phyloP scores from a whole-genome alignment of 2,329 filamentous ascomycete genomes.

The Colletotrichum spaethianum region DNA sequence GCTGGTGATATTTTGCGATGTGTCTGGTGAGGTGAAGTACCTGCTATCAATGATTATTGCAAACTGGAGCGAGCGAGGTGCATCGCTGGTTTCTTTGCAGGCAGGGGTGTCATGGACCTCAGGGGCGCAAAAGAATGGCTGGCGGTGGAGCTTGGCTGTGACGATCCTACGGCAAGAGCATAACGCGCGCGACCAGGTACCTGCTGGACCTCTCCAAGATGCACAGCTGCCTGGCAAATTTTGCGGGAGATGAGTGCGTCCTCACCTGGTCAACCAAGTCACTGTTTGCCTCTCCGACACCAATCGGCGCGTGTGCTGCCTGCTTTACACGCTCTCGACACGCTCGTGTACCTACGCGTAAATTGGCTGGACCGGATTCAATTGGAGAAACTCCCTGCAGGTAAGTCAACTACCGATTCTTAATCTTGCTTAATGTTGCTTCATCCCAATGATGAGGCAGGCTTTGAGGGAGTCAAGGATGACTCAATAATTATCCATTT shows the following conservation, averaged over 20 bases:
- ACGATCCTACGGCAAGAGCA: conserved; percentile 17
- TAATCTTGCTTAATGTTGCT: neutral
- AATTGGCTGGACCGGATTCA: conserved; percentile 1
- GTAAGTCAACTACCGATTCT: neutral
- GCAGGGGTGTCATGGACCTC: conserved; percentile 34
- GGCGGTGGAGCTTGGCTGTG: conserved; percentile 42
- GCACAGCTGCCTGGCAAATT: conserved; percentile 27
- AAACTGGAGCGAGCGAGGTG: conserved; percentile 47
- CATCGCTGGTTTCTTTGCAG: conserved; percentile 24
- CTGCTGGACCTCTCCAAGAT: neutral
- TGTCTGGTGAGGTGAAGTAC: neutral
- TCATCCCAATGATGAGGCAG: neutral
- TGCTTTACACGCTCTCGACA: conserved; percentile 34
- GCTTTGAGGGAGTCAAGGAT: neutral
- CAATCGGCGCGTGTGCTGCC: conserved; percentile 23
- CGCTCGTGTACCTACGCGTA: conserved; percentile 29
- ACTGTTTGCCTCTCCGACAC: conserved; percentile 29
- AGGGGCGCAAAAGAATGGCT: conserved; percentile 46
- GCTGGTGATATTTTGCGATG: neutral
- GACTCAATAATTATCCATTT: neutral
- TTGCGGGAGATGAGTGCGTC: conserved; percentile 22
- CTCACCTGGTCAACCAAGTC: conserved; percentile 33
- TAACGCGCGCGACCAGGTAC: conserved; percentile 34
- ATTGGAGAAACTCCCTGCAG: conserved; percentile 10
- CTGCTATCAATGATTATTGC: conserved; percentile 51